Evolutionary conservation across 2,329 filamentous ascomycete species (phyloP).

Genomic region (Fusarium nelsonii): DNA sequence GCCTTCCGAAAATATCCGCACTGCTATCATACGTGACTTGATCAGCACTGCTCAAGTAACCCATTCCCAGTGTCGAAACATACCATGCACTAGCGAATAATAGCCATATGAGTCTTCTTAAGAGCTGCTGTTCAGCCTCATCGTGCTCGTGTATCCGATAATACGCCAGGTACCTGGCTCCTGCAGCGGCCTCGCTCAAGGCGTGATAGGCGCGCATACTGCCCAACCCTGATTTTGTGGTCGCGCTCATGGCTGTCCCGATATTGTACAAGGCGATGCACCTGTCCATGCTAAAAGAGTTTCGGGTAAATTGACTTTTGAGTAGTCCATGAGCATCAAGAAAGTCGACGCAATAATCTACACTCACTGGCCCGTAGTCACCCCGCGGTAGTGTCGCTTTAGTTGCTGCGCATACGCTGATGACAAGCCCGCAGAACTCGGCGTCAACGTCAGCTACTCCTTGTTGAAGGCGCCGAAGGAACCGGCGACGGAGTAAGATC

Average conservation of each 20-base stretch:
- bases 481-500: slow-evolving; percentile 50
- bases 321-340: slow-evolving; percentile 49
- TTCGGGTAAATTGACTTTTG: slow-evolving; percentile 21
- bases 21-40: slow-evolving; percentile 17
- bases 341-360: slow-evolving; percentile 48
- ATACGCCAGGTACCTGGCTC: slow-evolving; percentile 49
- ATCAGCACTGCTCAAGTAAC: too few species aligned
- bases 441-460: slow-evolving; percentile 46
- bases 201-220: slow-evolving; percentile 43
- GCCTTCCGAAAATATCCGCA: slow-evolving; percentile 48
- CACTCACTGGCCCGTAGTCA: slow-evolving; percentile 47
- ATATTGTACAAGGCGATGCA: slow-evolving; percentile 55
- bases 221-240: slow-evolving; percentile 16
- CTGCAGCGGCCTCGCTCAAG: slow-evolving; percentile 47
- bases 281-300: slow-evolving; percentile 51
- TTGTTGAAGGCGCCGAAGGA: slow-evolving; percentile 46
- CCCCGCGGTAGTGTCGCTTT: slow-evolving; percentile 49
- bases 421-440: slow-evolving; percentile 51
- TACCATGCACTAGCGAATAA: slow-evolving; percentile 47
- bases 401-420: slow-evolving; percentile 54
- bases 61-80: too few species aligned
- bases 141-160: slow-evolving; percentile 43
- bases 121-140: slow-evolving; percentile 49
- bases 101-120: slow-evolving; percentile 54
- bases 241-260: slow-evolving; percentile 42